These are phyloP conservation scores for Strombidium stylifer DNA, from an alignment of 73 alveolate species.

Conservation along the genomic window DNA sequence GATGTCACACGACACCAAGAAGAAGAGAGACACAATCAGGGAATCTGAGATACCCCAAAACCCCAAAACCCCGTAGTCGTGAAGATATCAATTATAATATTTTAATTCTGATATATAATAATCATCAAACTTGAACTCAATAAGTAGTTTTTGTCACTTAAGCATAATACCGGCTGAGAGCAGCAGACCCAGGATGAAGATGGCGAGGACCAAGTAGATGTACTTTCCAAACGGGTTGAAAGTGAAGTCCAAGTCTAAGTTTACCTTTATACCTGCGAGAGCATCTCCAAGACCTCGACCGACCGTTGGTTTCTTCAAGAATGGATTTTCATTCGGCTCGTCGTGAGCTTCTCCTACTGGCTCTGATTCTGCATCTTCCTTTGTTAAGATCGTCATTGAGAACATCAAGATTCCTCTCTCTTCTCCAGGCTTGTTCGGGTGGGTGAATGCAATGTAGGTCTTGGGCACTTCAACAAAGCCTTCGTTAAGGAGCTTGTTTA, in stretches of 20 bases:
- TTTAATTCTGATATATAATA: too few relatives aligned
- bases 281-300: conserved; percentile 89
- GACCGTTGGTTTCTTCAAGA: conserved; percentile 79
- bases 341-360: conserved; percentile 95
- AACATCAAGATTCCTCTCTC: conserved; percentile 57
- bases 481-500: conserved; percentile 64
- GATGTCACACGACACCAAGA: too few relatives aligned
- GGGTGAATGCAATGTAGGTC: conserved; percentile 55
- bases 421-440: conserved; percentile 68
- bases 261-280: conserved; percentile 25
- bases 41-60: too few relatives aligned
- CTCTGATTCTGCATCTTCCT: conserved; percentile 59
- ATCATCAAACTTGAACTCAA: background rate
- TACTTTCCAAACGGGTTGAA: conserved; percentile 25
- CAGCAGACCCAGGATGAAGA: conserved; percentile 1
- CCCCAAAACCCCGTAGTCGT: too few relatives aligned
- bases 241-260: conserved; percentile 30
- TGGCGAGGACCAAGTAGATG: conserved; percentile 11
- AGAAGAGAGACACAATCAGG: too few relatives aligned
- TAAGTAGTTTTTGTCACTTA: background rate
- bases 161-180: conserved; percentile 4
- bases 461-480: conserved; percentile 71
- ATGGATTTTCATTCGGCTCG: conserved; percentile 96
- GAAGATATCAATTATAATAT: too few relatives aligned
- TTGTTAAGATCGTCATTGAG: conserved; percentile 61